These are phyloP conservation scores for Prunus padus DNA, from an alignment of 306 rosid genomes.

Conservation along the genomic window DNA sequence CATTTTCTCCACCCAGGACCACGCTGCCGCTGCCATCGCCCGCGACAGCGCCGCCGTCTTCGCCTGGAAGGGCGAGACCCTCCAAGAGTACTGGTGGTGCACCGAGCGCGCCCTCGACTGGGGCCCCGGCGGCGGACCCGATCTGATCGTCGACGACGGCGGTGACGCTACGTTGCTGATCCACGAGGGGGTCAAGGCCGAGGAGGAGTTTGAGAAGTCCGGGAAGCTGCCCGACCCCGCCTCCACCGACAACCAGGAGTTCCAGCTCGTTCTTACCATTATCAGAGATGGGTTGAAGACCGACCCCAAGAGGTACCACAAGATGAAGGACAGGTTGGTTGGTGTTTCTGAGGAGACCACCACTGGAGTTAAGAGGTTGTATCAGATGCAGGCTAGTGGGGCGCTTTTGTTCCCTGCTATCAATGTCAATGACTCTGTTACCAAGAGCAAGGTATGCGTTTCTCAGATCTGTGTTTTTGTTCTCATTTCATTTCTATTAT, in stretches of 20 bases:
- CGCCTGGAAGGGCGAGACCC: constrained; percentile 97
- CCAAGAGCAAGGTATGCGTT: constrained; percentile 84
- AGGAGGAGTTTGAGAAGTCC: constrained; percentile 52
- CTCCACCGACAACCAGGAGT: constrained; percentile 76
- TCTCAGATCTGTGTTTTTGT: not conserved
- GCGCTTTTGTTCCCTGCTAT: constrained; percentile 85
- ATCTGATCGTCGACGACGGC: constrained; percentile 90
- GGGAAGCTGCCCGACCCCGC: constrained; percentile 67
- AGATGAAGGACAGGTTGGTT: constrained; percentile 81
- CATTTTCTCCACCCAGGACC: constrained; percentile 97
- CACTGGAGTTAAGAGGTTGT: constrained; percentile 96
- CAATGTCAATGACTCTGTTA: constrained; percentile 92
- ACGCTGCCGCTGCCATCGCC: constrained; percentile 92
- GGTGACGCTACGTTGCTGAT: constrained; percentile 78
- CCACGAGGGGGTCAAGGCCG: constrained; percentile 97
- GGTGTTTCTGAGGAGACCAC: constrained; percentile 98
- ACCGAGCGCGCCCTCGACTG: constrained; percentile 88
- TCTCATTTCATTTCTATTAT: not conserved
- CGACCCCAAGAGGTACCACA: constrained; percentile 83
- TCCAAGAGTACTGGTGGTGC: constrained; percentile 99
- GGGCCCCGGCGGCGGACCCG: constrained; percentile 91
- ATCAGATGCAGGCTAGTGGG: constrained; percentile 86
- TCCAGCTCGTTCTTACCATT: constrained; percentile 71
- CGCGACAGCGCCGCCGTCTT: constrained; percentile 86
- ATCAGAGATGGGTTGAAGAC: constrained; percentile 74